Conservation (phyloP, 2,329 filamentous ascomycete genomes). For the Cucurbitaria berberidis region DNA sequence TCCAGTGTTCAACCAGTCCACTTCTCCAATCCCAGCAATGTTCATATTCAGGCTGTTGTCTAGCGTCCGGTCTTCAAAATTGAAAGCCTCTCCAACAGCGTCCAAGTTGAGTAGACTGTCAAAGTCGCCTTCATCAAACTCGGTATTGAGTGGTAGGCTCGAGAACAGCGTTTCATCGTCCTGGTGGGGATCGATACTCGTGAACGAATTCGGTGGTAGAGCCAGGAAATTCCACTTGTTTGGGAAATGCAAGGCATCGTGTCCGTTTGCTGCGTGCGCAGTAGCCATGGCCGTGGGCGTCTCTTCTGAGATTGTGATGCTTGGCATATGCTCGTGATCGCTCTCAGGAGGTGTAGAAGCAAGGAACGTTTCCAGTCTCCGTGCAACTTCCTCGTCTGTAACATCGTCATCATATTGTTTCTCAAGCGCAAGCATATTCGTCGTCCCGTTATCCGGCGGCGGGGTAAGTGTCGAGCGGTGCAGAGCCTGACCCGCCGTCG, state of each 20-base stretch:
- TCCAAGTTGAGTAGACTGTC: slow-evolving; percentile 50
- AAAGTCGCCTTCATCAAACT: slow-evolving; percentile 50
- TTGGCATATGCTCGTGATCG: slow-evolving; percentile 43
- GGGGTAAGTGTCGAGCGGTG: slow-evolving; percentile 48
- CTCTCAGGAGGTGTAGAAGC: slow-evolving; percentile 57
- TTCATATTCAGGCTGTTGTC: slow-evolving; percentile 16
- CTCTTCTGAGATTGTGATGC: slow-evolving; percentile 38
- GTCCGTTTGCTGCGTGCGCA: slow-evolving; percentile 6
- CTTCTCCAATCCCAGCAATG: slow-evolving; percentile 10
- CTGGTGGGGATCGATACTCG: slow-evolving; percentile 42
- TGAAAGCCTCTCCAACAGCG: slow-evolving; percentile 48
- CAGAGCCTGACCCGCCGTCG: slow-evolving; percentile 19
- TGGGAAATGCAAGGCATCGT: slow-evolving; percentile 5
- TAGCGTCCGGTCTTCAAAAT: slow-evolving; percentile 37
- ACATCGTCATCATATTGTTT: slow-evolving; percentile 38
- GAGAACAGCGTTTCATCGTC: slow-evolving; percentile 45
- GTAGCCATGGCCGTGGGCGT: slow-evolving; percentile 15
- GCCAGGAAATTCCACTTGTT: slow-evolving; percentile 31
- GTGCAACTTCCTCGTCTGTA: slow-evolving; percentile 56
- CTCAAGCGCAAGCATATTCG: slow-evolving; percentile 42
- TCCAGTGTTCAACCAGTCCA: slow-evolving; percentile 25
- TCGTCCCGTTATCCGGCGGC: slow-evolving; percentile 48
- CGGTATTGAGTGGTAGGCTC: slow-evolving; percentile 44
- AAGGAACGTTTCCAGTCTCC: slow-evolving; percentile 57
- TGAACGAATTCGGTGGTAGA: slow-evolving; percentile 25